Evolutionary conservation across 2,329 filamentous ascomycete species (phyloP), one percentile per base, ranked within the genome.

Genomic region (Calonectria leucothoes): DNA sequence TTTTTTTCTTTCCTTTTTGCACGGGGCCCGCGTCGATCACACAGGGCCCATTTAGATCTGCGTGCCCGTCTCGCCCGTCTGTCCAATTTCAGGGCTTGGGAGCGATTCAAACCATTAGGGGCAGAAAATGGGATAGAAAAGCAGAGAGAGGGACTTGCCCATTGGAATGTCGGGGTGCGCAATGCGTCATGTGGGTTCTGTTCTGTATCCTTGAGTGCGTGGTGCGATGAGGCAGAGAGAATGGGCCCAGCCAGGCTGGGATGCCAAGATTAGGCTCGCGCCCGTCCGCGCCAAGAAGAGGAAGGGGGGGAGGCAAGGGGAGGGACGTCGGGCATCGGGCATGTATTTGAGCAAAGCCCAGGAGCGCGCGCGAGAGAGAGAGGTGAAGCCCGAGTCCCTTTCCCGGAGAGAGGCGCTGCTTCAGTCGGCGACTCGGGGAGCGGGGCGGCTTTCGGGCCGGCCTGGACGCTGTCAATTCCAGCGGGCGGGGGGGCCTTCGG

Each of bases 391-490:
- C 70, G 71, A 72, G 68, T 63, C 70, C 33, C 42, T 66, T n/a
- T n/a, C 61, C 55, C 42, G 42, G 68, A 68, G n/a, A n/a, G n/a
- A n/a, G n/a, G 70, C 63, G 55, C 74, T 57, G 68, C 48, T n/a
- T n/a, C 23, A 68, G 48, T 71, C 70, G 70, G 55, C 57, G 70
- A 69, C 59, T 61, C 70, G 67, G 64, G 27, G 55, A 69, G 69
- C 66, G 70, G 72, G 70, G 73, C 75, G 75, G 70, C 75, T 76
- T 78, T 77, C 76, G 76, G 76, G 55, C 71, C 71, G 63, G 76
- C 55, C 51, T 20, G 23, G 49, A 35, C 66, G 70, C 70, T 59
- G 57, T 42, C 52, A 64, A 68, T 48, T 72, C 57, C 57, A 76
- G 52, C 31, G 31, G 27, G 37, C 48, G 42, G 71, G 70, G 52